phyloP scores from a whole-genome alignment of 495 filamentous ascomycete species.

The Xylaria venustula region DNA sequence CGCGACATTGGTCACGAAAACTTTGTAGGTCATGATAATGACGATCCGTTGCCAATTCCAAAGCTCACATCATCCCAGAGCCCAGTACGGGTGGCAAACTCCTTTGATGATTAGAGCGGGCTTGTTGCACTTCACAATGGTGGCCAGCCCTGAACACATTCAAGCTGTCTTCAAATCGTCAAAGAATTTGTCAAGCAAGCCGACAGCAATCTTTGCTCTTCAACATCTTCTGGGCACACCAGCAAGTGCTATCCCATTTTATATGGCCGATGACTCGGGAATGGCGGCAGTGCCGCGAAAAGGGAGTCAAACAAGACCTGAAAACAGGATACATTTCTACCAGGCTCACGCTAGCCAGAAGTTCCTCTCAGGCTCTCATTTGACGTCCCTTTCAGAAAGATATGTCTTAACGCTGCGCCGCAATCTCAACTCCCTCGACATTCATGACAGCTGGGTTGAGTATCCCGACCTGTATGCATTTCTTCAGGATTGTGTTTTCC shows the following conservation, averaged over 20 bases:
- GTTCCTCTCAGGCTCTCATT: constrained; percentile 9
- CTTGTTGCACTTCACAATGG: not conserved
- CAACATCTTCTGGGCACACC: not conserved
- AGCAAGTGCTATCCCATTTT: not conserved
- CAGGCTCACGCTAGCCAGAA: constrained; percentile 2
- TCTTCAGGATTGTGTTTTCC: constrained; percentile 13
- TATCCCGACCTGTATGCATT: constrained; percentile 25
- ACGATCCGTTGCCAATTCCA: too few relatives aligned
- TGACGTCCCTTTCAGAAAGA: not conserved
- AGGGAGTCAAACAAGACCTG: too few relatives aligned
- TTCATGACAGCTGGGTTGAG: constrained; percentile 17
- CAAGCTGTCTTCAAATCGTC: not conserved
- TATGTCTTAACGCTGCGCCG: constrained; percentile 1
- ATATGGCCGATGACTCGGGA: constrained; percentile 11
- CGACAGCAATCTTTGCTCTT: not conserved
- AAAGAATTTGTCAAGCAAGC: constrained; percentile 1
- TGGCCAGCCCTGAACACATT: not conserved
- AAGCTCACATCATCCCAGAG: too few relatives aligned
- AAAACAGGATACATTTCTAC: constrained; percentile 4
- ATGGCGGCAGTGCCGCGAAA: too few relatives aligned
- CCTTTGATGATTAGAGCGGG: not conserved
- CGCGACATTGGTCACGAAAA: too few relatives aligned
- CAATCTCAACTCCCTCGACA: constrained; percentile 1
- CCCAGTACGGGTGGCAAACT: too few relatives aligned
- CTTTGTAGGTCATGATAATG: too few relatives aligned